These are phyloP conservation scores for Peltaster fructicola DNA, from an alignment of 2,329 filamentous ascomycete species.

Conservation along the genomic window DNA sequence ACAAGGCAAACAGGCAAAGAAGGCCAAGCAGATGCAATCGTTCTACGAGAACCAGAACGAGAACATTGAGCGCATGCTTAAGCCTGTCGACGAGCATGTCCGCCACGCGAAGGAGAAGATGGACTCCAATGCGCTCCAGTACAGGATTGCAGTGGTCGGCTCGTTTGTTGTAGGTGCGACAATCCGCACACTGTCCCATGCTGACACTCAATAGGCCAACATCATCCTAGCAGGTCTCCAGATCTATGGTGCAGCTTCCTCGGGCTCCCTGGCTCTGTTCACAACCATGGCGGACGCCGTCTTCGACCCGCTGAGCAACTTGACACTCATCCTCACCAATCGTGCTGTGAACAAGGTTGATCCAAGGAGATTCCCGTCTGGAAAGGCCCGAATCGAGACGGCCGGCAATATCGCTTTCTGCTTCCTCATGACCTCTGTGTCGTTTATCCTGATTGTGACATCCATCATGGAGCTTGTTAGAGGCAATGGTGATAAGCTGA, in stretches of 20 bases:
- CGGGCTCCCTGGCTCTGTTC: slow-evolving; percentile 84
- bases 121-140: slow-evolving; percentile 63
- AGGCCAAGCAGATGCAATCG: slow-evolving; percentile 44
- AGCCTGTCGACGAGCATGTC: slow-evolving; percentile 80
- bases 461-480: slow-evolving; percentile 52
- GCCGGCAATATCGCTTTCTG: slow-evolving; percentile 93
- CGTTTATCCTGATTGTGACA: slow-evolving; percentile 80
- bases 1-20: slow-evolving; percentile 23
- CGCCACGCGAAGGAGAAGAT: slow-evolving; percentile 65
- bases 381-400: slow-evolving; percentile 86
- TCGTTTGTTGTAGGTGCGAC: slow-evolving; percentile 48
- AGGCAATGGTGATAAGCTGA: slow-evolving; percentile 25
- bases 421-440: slow-evolving; percentile 87
- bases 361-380: slow-evolving; percentile 68
- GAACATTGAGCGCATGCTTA: slow-evolving; percentile 79
- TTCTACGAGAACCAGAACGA: slow-evolving; percentile 91
- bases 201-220: slow-evolving; percentile 30
- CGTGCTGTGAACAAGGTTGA: slow-evolving; percentile 81
- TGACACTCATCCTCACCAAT: slow-evolving; percentile 72
- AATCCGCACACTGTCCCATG: not conserved
- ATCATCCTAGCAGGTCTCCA: slow-evolving; percentile 63
- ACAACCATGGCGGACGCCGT: slow-evolving; percentile 93
- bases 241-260: slow-evolving; percentile 72
- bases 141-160: slow-evolving; percentile 48
- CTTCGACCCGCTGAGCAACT: slow-evolving; percentile 80